Conservation (phyloP, 73 alveolate species). For the Tetrahymena elliotti region DNA sequence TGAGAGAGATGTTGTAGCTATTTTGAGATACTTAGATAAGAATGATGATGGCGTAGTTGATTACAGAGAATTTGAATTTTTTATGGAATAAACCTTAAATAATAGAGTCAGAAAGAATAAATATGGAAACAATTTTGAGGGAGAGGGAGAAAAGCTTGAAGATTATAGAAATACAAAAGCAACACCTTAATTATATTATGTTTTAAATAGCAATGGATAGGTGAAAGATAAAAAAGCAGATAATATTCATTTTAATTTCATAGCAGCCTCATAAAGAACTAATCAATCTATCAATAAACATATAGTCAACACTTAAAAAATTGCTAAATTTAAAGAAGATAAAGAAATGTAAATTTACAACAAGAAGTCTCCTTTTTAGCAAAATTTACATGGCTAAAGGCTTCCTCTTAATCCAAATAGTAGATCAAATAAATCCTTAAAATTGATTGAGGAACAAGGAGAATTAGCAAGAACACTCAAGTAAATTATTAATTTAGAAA, state of each 20-base stretch:
- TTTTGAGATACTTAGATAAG: neutral
- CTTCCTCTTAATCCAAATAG: neutral
- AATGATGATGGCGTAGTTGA: neutral
- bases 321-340: neutral
- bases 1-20: neutral
- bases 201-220: neutral
- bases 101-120: neutral
- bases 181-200: neutral
- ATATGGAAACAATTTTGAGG: neutral
- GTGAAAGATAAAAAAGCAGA: neutral
- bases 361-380: neutral
- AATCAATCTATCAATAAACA: neutral
- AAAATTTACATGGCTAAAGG: neutral
- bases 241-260: neutral
- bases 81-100: neutral
- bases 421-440: neutral
- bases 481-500: slow-evolving; percentile 5
- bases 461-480: slow-evolving; percentile 25
- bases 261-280: neutral
- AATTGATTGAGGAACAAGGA: neutral
- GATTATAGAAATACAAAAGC: neutral
- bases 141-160: neutral
- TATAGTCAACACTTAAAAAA: neutral
- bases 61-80: neutral
- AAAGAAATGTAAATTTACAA: neutral